Percentiles rank a stretch among this genome's conserved stretches.
phyloP scores from a whole-genome alignment of 83 land plant genomes.

The Isoetes engelmannii region DNA sequence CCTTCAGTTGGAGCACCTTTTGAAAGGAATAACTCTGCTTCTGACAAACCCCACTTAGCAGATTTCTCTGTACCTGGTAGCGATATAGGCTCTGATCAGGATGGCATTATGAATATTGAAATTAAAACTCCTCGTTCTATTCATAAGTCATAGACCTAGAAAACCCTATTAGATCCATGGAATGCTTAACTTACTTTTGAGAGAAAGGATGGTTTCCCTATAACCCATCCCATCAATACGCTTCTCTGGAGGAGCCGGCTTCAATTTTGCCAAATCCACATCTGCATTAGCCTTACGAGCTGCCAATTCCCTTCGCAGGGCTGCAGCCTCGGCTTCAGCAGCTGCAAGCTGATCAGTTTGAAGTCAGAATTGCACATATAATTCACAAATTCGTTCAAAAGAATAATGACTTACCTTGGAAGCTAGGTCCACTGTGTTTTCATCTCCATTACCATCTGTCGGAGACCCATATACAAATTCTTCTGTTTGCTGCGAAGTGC shows the following conservation, averaged over 20 bases:
- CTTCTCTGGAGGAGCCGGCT: constrained; percentile 39
- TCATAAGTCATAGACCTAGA: not conserved
- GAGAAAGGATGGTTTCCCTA: constrained; percentile 40
- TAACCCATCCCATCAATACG: constrained; percentile 50
- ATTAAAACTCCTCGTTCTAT: not conserved
- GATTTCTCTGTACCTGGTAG: constrained; percentile 15
- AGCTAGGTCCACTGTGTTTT: constrained; percentile 30
- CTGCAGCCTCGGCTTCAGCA: constrained; percentile 50
- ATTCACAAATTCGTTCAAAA: not conserved
- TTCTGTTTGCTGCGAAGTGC: no score
- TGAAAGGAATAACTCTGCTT: constrained; percentile 45
- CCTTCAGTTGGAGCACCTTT: constrained; percentile 46
- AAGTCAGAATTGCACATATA: not conserved
- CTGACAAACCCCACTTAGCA: constrained; percentile 42
- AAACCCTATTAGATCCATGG: not conserved
- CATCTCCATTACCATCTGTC: not conserved
- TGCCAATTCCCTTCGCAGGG: constrained; percentile 41
- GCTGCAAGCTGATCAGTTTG: constrained; percentile 35
- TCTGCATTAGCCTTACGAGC: constrained; percentile 16
- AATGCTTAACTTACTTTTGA: constrained; percentile 29
- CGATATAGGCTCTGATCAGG: not conserved
- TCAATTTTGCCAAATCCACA: constrained; percentile 38
- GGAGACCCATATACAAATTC: no score
- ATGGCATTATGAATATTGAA: not conserved
- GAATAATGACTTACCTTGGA: constrained; percentile 23